phyloP scores from a whole-genome alignment of 257 asterid genomes.

The Pogostemon cablin region DNA sequence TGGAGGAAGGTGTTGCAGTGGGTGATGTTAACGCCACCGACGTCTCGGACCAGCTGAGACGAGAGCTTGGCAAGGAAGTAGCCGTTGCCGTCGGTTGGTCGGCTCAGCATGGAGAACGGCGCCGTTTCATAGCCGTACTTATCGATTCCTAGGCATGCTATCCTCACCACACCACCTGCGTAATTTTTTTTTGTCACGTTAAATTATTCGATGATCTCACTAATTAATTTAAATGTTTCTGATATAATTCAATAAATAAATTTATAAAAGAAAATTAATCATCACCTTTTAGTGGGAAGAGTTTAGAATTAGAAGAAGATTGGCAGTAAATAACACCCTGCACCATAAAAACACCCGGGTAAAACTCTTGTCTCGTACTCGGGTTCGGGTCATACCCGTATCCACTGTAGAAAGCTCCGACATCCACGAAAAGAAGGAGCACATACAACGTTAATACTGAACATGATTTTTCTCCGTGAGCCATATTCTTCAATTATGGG shows the following conservation, averaged over 20 bases:
- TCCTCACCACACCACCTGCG: slow-evolving; percentile 53
- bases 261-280: not conserved
- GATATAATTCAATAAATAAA: not conserved
- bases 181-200: not conserved
- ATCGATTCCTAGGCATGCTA: slow-evolving; percentile 54
- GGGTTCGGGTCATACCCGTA: slow-evolving; percentile 39
- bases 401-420: slow-evolving; percentile 37
- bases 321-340: slow-evolving; percentile 60
- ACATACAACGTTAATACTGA: slow-evolving; percentile 16
- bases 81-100: slow-evolving; percentile 53
- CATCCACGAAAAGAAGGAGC: slow-evolving; percentile 27
- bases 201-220: too few species aligned
- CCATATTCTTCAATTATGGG: slow-evolving; percentile 28
- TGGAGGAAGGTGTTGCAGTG: slow-evolving; percentile 64
- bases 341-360: slow-evolving; percentile 42
- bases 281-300: slow-evolving; percentile 57
- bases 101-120: slow-evolving; percentile 54
- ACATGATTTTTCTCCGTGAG: not conserved
- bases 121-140: slow-evolving; percentile 58
- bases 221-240: too few species aligned
- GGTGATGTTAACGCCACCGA: slow-evolving; percentile 41
- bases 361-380: slow-evolving; percentile 4
- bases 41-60: slow-evolving; percentile 31
- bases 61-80: slow-evolving; percentile 54
- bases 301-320: slow-evolving; percentile 40